Percentiles rank a stretch among this genome's conserved stretches.
These are phyloP conservation scores for Entomortierella lignicola DNA, from an alignment of 192 early-diverging fungal genomes.

Conservation along the genomic window DNA sequence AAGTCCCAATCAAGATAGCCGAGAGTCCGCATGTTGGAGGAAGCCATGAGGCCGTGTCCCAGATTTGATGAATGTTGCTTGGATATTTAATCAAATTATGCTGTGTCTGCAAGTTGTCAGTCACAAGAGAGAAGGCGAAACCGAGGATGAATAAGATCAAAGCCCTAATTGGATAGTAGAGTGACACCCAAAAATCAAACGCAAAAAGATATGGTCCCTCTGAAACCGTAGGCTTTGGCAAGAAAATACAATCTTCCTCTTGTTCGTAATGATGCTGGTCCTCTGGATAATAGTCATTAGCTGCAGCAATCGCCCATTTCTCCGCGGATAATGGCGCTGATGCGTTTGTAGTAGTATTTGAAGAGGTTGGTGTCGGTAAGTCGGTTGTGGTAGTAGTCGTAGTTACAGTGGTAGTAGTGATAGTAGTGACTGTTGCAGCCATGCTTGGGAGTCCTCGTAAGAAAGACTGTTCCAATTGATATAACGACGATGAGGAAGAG, in stretches of 20 bases:
- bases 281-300: not conserved
- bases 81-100: slow-evolving; percentile 67
- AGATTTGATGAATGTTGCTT: slow-evolving; percentile 53
- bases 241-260: not conserved
- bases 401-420: slow-evolving; percentile 11
- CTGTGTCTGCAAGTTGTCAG: slow-evolving; percentile 71
- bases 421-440: slow-evolving; percentile 9
- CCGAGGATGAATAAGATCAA: slow-evolving; percentile 70
- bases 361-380: not conserved
- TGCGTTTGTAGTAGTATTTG: not conserved
- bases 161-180: slow-evolving; percentile 59
- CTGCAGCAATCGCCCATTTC: not conserved
- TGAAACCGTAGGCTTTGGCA: slow-evolving; percentile 19
- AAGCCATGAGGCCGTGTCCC: slow-evolving; percentile 70
- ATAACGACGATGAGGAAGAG: slow-evolving; percentile 23
- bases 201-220: slow-evolving; percentile 32
- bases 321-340: not conserved
- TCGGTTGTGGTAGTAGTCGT: not conserved
- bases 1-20: slow-evolving; percentile 67
- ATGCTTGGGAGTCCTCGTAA: not conserved
- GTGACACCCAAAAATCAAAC: slow-evolving; percentile 23
- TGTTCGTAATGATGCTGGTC: not conserved
- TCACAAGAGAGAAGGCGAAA: slow-evolving; percentile 68
- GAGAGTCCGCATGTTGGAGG: slow-evolving; percentile 69
- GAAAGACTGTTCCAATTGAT: slow-evolving; percentile 9